These are phyloP conservation scores for Chaetomium tenue DNA, from an alignment of 495 filamentous ascomycete species.

Conservation along the genomic window DNA sequence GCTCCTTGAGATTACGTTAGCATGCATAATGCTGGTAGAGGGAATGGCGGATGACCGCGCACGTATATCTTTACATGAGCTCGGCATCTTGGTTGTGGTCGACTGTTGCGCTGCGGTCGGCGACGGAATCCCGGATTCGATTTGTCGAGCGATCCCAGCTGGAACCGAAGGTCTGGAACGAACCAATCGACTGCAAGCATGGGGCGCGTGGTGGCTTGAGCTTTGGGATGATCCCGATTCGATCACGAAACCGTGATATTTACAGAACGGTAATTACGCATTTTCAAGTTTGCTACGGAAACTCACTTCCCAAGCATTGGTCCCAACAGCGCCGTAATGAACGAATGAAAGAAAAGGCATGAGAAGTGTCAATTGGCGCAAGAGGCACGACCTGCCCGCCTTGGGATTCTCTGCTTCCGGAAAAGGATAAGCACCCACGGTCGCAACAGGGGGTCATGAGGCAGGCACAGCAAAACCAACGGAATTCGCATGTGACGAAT, in stretches of 20 bases:
- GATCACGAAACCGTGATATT: background rate
- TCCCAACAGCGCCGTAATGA: too few relatives aligned
- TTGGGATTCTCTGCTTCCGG: too few relatives aligned
- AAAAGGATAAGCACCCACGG: too few relatives aligned
- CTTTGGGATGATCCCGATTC: background rate
- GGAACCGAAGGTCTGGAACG: background rate
- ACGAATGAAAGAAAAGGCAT: too few relatives aligned
- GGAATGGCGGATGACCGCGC: conserved; percentile 15
- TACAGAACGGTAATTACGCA: background rate
- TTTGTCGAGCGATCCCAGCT: background rate
- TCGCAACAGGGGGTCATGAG: conserved; percentile 4
- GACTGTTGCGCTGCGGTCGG: conserved; percentile 8
- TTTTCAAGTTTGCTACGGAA: too few relatives aligned
- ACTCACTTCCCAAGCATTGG: too few relatives aligned
- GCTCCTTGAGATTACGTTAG: conserved; percentile 58
- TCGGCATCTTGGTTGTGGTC: conserved; percentile 67
- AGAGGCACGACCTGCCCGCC: too few relatives aligned
- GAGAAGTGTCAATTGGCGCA: too few relatives aligned
- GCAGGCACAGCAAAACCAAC: conserved; percentile 15
- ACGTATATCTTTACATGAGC: conserved; percentile 96
- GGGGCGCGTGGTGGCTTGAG: background rate
- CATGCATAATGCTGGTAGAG: background rate
- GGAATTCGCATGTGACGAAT: conserved; percentile 28
- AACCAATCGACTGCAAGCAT: background rate
- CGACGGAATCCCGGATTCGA: conserved; percentile 1